phyloP scores from a whole-genome alignment of 2,329 filamentous ascomycete genomes.

The Pseudocercospora eumusae region DNA sequence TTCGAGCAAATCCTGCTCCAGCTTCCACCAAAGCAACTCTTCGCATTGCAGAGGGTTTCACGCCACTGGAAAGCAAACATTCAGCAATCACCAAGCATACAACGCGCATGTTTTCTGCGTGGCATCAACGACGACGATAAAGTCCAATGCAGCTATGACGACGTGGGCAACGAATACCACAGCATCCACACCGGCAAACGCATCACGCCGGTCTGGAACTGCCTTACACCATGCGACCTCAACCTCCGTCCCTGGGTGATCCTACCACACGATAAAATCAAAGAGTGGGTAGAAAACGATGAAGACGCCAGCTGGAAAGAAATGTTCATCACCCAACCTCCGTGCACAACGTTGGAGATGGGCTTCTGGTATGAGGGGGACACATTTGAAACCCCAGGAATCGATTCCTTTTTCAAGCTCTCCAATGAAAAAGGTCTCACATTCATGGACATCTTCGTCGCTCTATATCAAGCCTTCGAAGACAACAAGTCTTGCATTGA shows the following conservation, averaged over 20 bases:
- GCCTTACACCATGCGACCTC: neutral
- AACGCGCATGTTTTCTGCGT: neutral
- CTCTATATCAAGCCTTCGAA: neutral
- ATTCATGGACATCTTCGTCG: neutral
- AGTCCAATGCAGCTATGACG: neutral
- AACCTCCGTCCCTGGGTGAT: neutral
- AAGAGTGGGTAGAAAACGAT: neutral
- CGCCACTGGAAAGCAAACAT: neutral
- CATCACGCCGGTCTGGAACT: neutral
- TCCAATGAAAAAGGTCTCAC: neutral
- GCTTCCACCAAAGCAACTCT: neutral
- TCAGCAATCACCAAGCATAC: neutral
- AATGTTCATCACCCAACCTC: neutral
- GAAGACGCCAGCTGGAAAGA: neutral
- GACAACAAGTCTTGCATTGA: neutral
- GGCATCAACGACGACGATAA: neutral
- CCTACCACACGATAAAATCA: neutral
- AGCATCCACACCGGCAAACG: neutral
- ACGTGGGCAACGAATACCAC: neutral
- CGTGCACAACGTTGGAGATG: neutral
- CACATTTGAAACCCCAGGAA: neutral
- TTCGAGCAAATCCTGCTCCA: neutral
- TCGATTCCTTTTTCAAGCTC: neutral
- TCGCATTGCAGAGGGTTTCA: neutral
- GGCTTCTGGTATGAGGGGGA: neutral